Evolutionary conservation across 139 green algal species (phyloP), one percentile per base, ranked within the genome.

Genomic region (Micractinium sp.): DNA sequence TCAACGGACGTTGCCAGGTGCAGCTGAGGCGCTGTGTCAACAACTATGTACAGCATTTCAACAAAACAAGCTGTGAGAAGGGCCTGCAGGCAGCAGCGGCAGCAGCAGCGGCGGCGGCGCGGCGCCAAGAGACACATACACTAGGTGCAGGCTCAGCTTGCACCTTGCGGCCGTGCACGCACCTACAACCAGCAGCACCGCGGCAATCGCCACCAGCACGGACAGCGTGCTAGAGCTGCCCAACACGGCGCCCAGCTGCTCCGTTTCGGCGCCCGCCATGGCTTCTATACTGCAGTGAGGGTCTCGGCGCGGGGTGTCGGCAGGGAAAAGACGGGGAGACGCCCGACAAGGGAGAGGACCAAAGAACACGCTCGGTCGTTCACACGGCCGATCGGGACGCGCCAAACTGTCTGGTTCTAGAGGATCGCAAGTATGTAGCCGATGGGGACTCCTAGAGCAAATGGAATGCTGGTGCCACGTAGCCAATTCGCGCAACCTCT

Each of bases 121-220:
- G n/a, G n/a, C n/a, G n/a, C 23, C n/a, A 80, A n/a, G 29, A 22
- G n/a, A 18, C 31, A 76, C 69, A 33, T 27, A 7, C n/a, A 1
- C 9, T 22, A 7, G n/a, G 73, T 9, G 47, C 47, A 56, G 14
- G 73, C 73, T 79, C n/a, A 31, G 73, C 14, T 7, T 33, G 25
- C 25, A 35, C 27, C 23, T 5, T 75, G 67, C 12, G 25, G 5
- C 31, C 25, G 3, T 27, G 19, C 18, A 56, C 81, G 25, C 61
- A 85, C 77, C 73, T 29, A 88, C 18, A 12, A 73, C 71, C 19
- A 88, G 29, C 41, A 88, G 71, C 25, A 35, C 71, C 13, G 71
- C 85, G 3, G 85, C 85, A 18, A 88, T n/a, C 41, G 60, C 31
- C 38, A 71, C 41, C 25, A 82, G 36, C 41, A 84, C 5, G 3